Conservation (phyloP, 176 grass and related monocot species). For the Raddia distichophylla region DNA sequence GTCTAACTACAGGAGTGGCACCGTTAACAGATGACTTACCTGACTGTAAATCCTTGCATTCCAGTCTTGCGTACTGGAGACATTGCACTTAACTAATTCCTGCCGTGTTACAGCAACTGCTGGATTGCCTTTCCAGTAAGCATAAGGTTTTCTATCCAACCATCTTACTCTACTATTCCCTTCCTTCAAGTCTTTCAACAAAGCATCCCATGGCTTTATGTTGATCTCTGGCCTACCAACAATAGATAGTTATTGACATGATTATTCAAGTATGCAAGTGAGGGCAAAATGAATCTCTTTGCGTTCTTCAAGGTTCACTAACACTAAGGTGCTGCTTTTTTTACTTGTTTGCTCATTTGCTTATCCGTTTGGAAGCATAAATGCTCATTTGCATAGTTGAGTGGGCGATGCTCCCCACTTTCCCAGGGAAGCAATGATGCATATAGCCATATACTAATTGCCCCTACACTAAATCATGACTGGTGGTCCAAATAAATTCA, state of each 20-base stretch:
- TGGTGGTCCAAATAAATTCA: neutral
- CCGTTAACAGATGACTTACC: conserved; percentile 41
- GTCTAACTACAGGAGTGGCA: neutral
- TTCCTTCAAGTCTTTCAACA: conserved; percentile 56
- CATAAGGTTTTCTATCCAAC: conserved; percentile 75
- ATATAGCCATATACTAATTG: no score
- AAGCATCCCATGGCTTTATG: conserved; percentile 78
- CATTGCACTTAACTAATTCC: conserved; percentile 80
- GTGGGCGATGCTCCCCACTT: neutral
- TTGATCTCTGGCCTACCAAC: conserved; percentile 83
- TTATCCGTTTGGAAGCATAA: no score
- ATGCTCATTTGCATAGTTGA: neutral
- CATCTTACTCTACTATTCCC: conserved; percentile 57
- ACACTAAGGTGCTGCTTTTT: no score
- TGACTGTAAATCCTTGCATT: conserved; percentile 78
- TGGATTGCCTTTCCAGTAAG: conserved; percentile 96
- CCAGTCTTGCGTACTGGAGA: conserved; percentile 66
- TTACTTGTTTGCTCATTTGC: no score
- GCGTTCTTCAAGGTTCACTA: no score
- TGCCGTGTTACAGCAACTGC: conserved; percentile 56
- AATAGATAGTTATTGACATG: conserved; percentile 9
- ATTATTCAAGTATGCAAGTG: neutral
- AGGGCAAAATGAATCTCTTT: no score
- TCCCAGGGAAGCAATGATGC: neutral
- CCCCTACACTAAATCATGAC: neutral